These are phyloP conservation scores for Paecilomyces variotii DNA, from an alignment of 2,329 filamentous ascomycete genomes.

Conservation along the genomic window DNA sequence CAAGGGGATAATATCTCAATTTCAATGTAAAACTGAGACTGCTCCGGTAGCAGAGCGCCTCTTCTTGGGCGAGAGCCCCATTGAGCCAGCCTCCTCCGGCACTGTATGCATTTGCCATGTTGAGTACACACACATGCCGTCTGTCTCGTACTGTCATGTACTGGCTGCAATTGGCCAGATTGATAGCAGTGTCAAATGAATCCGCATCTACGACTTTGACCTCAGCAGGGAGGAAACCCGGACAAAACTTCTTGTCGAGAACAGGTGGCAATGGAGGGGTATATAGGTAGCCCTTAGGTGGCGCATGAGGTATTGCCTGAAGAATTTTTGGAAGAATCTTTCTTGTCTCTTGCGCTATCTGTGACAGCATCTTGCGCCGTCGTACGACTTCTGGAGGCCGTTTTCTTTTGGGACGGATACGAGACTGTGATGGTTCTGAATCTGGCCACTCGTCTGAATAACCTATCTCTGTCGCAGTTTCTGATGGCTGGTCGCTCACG, in stretches of 20 bases:
- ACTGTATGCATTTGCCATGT: conserved; percentile 52
- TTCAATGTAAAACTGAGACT: conserved; percentile 35
- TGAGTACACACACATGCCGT: conserved; percentile 51
- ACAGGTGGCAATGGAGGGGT: conserved; percentile 29
- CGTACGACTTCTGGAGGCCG: conserved; percentile 1
- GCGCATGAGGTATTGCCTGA: conserved; percentile 34
- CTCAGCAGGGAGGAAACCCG: conserved; percentile 24
- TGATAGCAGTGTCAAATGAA: conserved; percentile 49
- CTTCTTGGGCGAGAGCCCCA: conserved; percentile 60
- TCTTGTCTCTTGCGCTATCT: conserved; percentile 42
- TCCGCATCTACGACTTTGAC: conserved; percentile 51
- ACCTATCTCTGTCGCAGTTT: conserved; percentile 1
- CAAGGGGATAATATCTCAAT: conserved; percentile 46
- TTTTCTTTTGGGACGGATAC: neutral
- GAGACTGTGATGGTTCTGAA: neutral
- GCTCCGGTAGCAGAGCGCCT: conserved; percentile 59
- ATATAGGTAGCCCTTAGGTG: conserved; percentile 30
- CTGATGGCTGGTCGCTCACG: neutral
- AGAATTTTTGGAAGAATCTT: conserved; percentile 42
- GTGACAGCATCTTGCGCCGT: conserved; percentile 25
- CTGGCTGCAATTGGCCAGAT: conserved; percentile 17
- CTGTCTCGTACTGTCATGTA: conserved; percentile 17
- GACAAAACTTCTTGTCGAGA: conserved; percentile 38
- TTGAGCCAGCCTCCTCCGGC: conserved; percentile 58
- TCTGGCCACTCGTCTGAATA: neutral